These are phyloP conservation scores for Septoria petroselini DNA, from an alignment of 2,329 filamentous ascomycete genomes.

Conservation along the genomic window DNA sequence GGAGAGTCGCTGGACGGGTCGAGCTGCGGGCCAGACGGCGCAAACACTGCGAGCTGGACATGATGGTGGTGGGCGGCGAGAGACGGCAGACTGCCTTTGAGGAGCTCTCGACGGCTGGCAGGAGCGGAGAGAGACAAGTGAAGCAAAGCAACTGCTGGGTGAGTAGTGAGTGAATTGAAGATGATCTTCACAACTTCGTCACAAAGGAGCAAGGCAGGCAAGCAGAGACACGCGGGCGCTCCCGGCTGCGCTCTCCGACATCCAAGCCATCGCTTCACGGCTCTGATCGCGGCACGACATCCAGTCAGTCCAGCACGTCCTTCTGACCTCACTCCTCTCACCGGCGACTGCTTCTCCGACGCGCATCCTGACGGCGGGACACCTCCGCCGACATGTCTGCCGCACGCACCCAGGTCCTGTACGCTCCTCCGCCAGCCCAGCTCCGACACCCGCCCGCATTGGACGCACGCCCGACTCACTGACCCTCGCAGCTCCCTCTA, in stretches of 20 bases:
- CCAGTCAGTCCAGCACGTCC: too few relatives aligned
- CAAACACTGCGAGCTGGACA: slow-evolving; percentile 42
- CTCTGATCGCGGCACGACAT: too few relatives aligned
- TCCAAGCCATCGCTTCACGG: too few relatives aligned
- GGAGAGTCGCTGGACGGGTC: slow-evolving; percentile 32
- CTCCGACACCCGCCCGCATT: too few relatives aligned
- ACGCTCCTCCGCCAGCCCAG: slow-evolving; percentile 11
- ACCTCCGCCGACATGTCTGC: slow-evolving; percentile 27
- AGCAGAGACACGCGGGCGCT: too few relatives aligned
- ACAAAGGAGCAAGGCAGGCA: background rate
- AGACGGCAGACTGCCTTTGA: slow-evolving; percentile 32
- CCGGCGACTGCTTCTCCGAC: background rate
- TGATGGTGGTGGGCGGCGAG: slow-evolving; percentile 30
- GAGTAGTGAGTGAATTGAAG: too few relatives aligned
- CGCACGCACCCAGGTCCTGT: slow-evolving; percentile 38
- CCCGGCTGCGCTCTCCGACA: too few relatives aligned
- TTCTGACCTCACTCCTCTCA: too few relatives aligned
- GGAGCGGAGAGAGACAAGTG: slow-evolving; percentile 8
- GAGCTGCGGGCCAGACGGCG: slow-evolving; percentile 36
- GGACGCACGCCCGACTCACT: too few relatives aligned
- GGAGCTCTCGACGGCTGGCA: slow-evolving; percentile 25
- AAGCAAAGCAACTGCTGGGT: too few relatives aligned
- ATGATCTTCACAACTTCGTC: background rate
- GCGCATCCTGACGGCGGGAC: background rate
- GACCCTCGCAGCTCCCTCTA: slow-evolving; percentile 64